A percentile compares a stretch with the other conserved stretches of the same genome.
Conservation (phyloP, 495 filamentous ascomycete genomes). For the Hyaloscypha finlandica region DNA sequence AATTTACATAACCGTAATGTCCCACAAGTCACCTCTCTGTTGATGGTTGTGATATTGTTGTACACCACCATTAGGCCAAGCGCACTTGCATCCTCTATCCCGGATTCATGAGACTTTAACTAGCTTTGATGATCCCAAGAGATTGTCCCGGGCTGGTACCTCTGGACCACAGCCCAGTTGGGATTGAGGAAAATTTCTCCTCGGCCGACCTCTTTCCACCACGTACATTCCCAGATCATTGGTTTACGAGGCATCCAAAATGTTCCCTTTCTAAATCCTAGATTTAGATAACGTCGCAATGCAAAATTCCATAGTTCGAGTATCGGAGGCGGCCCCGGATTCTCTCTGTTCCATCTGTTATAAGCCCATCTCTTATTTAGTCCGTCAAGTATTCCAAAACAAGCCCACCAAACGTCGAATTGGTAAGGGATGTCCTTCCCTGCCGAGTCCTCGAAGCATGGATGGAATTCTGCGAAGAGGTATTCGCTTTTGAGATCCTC, state of each 20-base stretch:
- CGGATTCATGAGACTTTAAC: too few relatives aligned
- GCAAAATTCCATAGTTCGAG: conserved; percentile 20
- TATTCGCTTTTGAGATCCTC: conserved; percentile 12
- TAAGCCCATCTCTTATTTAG: not conserved
- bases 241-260: conserved; percentile 12
- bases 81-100: too few relatives aligned
- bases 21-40: too few relatives aligned
- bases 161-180: conserved; percentile 19
- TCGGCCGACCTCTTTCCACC: conserved; percentile 20
- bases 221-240: not conserved
- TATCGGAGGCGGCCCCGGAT: conserved; percentile 13
- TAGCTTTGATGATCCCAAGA: conserved; percentile 17
- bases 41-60: too few relatives aligned
- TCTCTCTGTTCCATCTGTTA: conserved; percentile 8
- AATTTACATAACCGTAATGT: too few relatives aligned
- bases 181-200: conserved; percentile 12
- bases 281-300: conserved; percentile 20
- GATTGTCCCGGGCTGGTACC: conserved; percentile 10
- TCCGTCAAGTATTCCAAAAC: conserved; percentile 8
- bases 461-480: conserved; percentile 13
- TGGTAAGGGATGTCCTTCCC: conserved; percentile 13
- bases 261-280: conserved; percentile 14
- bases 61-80: too few relatives aligned
- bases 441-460: conserved; percentile 10
- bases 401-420: conserved; percentile 6